Base-by-base conservation (phyloP, 192 early-diverging fungal genomes). In the Backusella mclennaniae region DNA sequence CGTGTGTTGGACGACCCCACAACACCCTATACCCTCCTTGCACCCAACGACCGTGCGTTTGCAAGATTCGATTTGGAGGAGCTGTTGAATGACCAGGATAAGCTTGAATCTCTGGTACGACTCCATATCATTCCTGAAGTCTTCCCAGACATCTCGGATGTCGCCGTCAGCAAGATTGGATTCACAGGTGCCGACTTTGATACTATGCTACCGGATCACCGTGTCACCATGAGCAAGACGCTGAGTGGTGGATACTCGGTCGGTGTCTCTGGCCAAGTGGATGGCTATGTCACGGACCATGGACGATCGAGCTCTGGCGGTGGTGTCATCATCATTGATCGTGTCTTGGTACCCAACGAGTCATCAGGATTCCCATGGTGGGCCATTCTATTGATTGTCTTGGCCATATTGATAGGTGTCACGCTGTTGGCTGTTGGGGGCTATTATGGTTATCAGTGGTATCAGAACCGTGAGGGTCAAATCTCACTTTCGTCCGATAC, bases 101-200 rank as follows among this genome's bases (percentile, higher is more conserved):
- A 75, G 66, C 79, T 92, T 44, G 79, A 83, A 8, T 79, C 84
- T n/a, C 73, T 92, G 1, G 84, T 89, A 11, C 82, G 87, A 21
- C 76, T 92, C 33, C 93, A 94, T 80, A 81, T 94, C 2, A 83
- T 94, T 7, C 92, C 91, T 15, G 71, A 4, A 0, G 21, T 49
- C 4, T 78, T 82, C 9, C 74, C 78, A 42, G 39, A 35, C n/a
- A 5, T 73, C 14, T 19, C 12, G n/a, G 23, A 36, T 35, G 6
- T 35, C 1, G 9, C 14, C 42, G 23, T 0, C 4, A 36, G 35
- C 1, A 41, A 67, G 9, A 52, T 71, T 35, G 35, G 17, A 1
- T 35, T 36, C 36, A 44, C 63, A 21, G 80, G 75, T 35, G 53
- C 21, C 9, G 68, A 77, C 1, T 77, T 75, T 21, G 33, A 69